Conservation (phyloP, 148 eudicot species). For the Amaranthus cruentus region DNA sequence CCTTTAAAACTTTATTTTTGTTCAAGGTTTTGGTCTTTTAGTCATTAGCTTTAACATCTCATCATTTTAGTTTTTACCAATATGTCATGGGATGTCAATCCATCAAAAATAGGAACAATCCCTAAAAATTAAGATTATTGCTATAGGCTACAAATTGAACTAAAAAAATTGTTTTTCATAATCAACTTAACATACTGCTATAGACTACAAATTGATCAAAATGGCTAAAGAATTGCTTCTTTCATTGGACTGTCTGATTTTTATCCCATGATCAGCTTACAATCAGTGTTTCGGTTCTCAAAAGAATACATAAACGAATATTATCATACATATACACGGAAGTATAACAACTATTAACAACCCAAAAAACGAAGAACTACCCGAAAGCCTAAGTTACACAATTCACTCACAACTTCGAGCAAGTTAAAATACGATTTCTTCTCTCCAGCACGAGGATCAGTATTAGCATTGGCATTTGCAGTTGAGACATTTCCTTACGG, state of each 20-base stretch:
- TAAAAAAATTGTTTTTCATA: too few species aligned
- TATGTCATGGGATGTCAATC: too few species aligned
- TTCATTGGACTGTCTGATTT: constrained; percentile 5
- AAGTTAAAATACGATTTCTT: constrained; percentile 6
- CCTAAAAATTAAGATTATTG: too few species aligned
- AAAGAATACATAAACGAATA: constrained; percentile 30
- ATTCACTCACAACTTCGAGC: constrained; percentile 14
- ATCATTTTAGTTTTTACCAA: too few species aligned
- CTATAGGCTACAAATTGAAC: too few species aligned
- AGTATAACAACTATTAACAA: constrained; percentile 4
- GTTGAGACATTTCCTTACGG: background rate
- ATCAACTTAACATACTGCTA: too few species aligned
- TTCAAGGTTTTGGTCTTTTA: too few species aligned
- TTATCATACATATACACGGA: constrained; percentile 33
- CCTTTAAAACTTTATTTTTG: too few species aligned
- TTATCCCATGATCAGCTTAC: constrained; percentile 19
- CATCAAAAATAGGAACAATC: too few species aligned
- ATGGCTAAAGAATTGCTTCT: background rate
- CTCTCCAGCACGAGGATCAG: constrained; percentile 10
- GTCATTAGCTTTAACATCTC: too few species aligned
- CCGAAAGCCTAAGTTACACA: constrained; percentile 17
- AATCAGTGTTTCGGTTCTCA: constrained; percentile 22
- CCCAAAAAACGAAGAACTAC: constrained; percentile 11
- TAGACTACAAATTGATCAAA: background rate
- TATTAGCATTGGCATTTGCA: background rate